These are phyloP conservation scores for Botrytis medusae DNA, from an alignment of 2,329 filamentous ascomycete species.

Conservation along the genomic window DNA sequence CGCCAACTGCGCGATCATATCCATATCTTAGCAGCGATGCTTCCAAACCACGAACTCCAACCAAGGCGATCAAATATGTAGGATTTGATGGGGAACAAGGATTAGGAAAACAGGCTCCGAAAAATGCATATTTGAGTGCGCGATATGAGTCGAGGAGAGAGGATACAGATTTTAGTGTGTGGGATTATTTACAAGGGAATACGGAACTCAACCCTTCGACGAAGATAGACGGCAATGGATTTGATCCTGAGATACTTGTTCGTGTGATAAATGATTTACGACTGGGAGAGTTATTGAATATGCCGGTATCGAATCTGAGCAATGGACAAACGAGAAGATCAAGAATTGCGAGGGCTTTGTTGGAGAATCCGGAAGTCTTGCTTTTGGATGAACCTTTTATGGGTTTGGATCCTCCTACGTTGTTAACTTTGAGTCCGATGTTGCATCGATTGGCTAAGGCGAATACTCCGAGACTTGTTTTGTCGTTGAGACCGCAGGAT, in stretches of 20 bases:
- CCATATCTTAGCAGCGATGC: slow-evolving; percentile 70
- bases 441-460: slow-evolving; percentile 66
- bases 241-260: slow-evolving; percentile 53
- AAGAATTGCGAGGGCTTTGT: slow-evolving; percentile 81
- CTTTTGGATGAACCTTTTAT: slow-evolving; percentile 94
- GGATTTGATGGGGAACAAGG: slow-evolving; percentile 79
- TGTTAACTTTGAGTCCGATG: slow-evolving; percentile 68
- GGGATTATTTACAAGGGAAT: slow-evolving; percentile 78
- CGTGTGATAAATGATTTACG: slow-evolving; percentile 69
- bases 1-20: slow-evolving; percentile 72
- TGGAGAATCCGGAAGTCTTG: slow-evolving; percentile 76
- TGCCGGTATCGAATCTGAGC: slow-evolving; percentile 86
- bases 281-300: slow-evolving; percentile 66
- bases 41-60: slow-evolving; percentile 55
- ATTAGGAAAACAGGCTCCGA: slow-evolving; percentile 51
- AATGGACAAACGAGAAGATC: slow-evolving; percentile 90
- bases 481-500: slow-evolving; percentile 83
- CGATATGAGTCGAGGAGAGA: slow-evolving; percentile 88
- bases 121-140: slow-evolving; percentile 82
- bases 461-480: slow-evolving; percentile 68
- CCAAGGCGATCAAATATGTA: slow-evolving; percentile 78
- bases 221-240: slow-evolving; percentile 49
- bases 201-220: slow-evolving; percentile 76
- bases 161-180: slow-evolving; percentile 80
- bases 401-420: slow-evolving; percentile 86